phyloP scores from a whole-genome alignment of 495 filamentous ascomycete genomes.

The Chlorociboria aeruginascens region DNA sequence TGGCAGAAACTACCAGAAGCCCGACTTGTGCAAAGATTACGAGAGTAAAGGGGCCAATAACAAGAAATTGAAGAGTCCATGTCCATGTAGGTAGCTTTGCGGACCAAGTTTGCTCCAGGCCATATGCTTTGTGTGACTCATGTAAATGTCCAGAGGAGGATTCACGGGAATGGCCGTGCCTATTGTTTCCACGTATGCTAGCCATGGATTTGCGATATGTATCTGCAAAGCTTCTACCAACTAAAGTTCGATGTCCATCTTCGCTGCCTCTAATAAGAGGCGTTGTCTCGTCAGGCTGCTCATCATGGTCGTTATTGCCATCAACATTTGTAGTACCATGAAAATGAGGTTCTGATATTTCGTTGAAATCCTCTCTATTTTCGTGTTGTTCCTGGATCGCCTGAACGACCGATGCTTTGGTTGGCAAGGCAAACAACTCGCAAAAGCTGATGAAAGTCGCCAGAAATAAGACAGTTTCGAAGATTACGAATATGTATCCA shows the following conservation, averaged over 20 bases:
- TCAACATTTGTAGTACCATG: slow-evolving; percentile 20
- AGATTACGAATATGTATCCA: slow-evolving; percentile 75
- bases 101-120: slow-evolving; percentile 81
- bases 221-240: slow-evolving; percentile 54
- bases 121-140: slow-evolving; percentile 42
- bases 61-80: slow-evolving; percentile 77
- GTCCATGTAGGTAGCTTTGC: slow-evolving; percentile 63
- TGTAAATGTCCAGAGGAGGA: slow-evolving; percentile 20
- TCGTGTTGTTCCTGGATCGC: slow-evolving; percentile 35
- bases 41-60: slow-evolving; percentile 65
- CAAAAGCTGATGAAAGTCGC: slow-evolving; percentile 59
- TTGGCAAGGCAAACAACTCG: slow-evolving; percentile 70
- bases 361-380: slow-evolving; percentile 24
- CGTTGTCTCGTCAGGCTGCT: slow-evolving; percentile 52
- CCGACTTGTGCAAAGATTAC: slow-evolving; percentile 62
- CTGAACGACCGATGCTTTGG: slow-evolving; percentile 50
- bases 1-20: slow-evolving; percentile 57
- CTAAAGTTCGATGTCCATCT: slow-evolving; percentile 5
- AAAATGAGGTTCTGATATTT: slow-evolving; percentile 16
- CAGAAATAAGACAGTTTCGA: slow-evolving; percentile 62
- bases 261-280: slow-evolving; percentile 49
- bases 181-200: background rate
- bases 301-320: slow-evolving; percentile 23
- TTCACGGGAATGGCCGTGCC: background rate
- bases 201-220: slow-evolving; percentile 7